Conservation (phyloP, 2,329 filamentous ascomycete genomes). For the Metarhizium rileyi region DNA sequence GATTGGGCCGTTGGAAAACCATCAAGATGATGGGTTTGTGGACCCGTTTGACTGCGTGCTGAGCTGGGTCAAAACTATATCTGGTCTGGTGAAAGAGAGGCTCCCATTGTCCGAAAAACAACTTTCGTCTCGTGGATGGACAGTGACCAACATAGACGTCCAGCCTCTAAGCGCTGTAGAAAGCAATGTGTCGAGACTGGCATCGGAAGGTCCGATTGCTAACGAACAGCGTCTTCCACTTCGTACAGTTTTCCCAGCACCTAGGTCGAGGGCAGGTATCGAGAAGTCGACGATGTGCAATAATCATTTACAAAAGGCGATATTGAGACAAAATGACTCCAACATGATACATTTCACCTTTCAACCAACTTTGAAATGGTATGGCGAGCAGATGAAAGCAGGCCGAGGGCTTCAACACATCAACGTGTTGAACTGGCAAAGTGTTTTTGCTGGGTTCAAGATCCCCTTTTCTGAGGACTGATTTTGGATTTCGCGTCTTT, state of each 20-base stretch:
- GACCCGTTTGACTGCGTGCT: conserved; percentile 34
- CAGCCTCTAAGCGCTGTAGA: not conserved
- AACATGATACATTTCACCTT: conserved; percentile 26
- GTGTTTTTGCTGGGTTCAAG: conserved; percentile 23
- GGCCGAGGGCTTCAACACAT: conserved; percentile 42
- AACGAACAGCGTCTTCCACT: not conserved
- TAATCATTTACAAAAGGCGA: conserved; percentile 28
- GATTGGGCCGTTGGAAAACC: conserved; percentile 27
- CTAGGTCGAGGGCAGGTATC: conserved; percentile 10
- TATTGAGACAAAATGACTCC: conserved; percentile 4
- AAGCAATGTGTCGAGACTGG: not conserved
- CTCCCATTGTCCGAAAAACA: conserved; percentile 24
- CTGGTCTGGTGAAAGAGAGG: conserved; percentile 20
- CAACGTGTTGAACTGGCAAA: conserved; percentile 32
- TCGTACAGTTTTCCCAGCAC: conserved; percentile 39
- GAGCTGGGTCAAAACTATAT: conserved; percentile 23
- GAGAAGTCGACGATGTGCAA: conserved; percentile 17
- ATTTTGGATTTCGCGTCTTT: too few relatives aligned
- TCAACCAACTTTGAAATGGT: conserved; percentile 42
- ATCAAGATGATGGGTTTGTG: conserved; percentile 10
- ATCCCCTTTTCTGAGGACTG: conserved; percentile 16
- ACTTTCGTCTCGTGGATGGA: conserved; percentile 29
- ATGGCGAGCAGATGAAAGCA: conserved; percentile 33
- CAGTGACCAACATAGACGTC: conserved; percentile 14
- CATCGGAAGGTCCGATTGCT: not conserved